Conservation (phyloP, 768 basidiomycete genomes). For the Coprinopsis cinerea region DNA sequence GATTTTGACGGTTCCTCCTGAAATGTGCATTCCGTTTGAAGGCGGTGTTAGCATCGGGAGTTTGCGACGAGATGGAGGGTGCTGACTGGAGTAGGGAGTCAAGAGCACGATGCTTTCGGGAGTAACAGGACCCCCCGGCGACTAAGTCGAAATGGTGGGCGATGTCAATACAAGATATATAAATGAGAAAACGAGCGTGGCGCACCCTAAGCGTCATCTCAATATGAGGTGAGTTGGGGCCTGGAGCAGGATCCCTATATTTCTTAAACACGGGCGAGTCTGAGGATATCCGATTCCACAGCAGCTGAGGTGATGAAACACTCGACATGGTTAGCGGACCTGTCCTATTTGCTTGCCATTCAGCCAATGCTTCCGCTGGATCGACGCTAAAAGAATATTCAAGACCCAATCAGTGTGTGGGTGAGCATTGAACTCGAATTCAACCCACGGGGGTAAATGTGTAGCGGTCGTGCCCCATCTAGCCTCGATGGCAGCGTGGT, state of each 20-base stretch:
- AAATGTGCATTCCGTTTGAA: background rate
- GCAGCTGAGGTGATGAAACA: background rate
- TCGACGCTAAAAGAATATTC: background rate
- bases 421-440: background rate
- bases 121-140: no score
- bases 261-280: background rate
- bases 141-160: background rate
- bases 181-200: constrained; percentile 6
- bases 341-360: background rate
- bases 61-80: background rate
- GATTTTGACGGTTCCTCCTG: constrained; percentile 15
- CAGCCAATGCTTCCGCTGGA: background rate
- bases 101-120: background rate
- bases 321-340: background rate
- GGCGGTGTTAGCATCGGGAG: background rate
- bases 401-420: background rate
- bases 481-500: background rate
- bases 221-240: constrained; percentile 20
- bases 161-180: background rate
- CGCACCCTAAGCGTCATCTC: constrained; percentile 31
- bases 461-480: background rate
- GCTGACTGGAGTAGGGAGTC: constrained; percentile 1
- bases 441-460: background rate
- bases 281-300: background rate
- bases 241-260: background rate